phyloP scores from a whole-genome alignment of 805 yeast species.

The Ogataea paradorogensis region DNA sequence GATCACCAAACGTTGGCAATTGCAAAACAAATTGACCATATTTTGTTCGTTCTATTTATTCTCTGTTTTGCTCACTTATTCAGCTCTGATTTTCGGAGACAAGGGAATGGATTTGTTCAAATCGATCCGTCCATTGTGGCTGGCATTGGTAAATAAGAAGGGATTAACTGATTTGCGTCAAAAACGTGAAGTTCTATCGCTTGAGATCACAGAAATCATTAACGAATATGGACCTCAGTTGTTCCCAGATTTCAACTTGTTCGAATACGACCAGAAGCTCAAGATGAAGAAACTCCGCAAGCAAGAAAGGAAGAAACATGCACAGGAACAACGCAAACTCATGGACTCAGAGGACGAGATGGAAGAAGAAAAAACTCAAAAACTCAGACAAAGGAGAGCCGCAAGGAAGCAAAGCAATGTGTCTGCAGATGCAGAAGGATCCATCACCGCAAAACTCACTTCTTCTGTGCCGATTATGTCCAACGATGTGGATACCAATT shows the following conservation, averaged over 20 bases:
- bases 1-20: constrained; percentile 24
- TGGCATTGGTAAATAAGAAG: constrained; percentile 57
- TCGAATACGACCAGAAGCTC: constrained; percentile 42
- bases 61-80: constrained; percentile 73
- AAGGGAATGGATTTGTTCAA: constrained; percentile 87
- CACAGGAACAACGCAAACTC: constrained; percentile 17
- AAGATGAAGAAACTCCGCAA: constrained; percentile 31
- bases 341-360: constrained; percentile 43
- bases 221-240: constrained; percentile 80
- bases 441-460: constrained; percentile 42
- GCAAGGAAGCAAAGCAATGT: constrained; percentile 27
- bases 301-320: constrained; percentile 26
- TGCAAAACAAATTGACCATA: constrained; percentile 21
- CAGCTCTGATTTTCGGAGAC: constrained; percentile 91
- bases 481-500: constrained; percentile 37
- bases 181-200: constrained; percentile 59
- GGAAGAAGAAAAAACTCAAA: constrained; percentile 48
- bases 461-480: constrained; percentile 53
- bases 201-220: constrained; percentile 73
- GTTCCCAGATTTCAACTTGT: constrained; percentile 77
- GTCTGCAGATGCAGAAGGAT: constrained; percentile 11
- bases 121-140: constrained; percentile 75
- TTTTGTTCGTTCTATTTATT: constrained; percentile 55
- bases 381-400: constrained; percentile 42
- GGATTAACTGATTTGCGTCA: constrained; percentile 57